These are phyloP conservation scores for Pyrrhoderma lamaoense DNA, from an alignment of 1,284 basidiomycete genomes.

Conservation along the genomic window DNA sequence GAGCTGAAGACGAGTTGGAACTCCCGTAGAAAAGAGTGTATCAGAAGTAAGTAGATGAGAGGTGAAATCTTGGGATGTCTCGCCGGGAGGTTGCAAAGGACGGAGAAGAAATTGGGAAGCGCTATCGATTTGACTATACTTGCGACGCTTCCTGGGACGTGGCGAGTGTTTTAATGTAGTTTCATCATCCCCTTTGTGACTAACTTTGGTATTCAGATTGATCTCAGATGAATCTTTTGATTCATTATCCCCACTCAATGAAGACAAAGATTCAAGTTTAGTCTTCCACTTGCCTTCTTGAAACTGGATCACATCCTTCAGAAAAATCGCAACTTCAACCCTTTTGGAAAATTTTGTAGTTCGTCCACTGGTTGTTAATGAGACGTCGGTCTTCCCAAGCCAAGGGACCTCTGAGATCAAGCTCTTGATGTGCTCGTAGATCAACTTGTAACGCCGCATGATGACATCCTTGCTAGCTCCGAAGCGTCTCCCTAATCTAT, in stretches of 20 bases:
- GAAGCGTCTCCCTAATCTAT: slow-evolving; percentile 44
- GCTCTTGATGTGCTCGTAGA: slow-evolving; percentile 51
- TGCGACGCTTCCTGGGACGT: slow-evolving; percentile 33
- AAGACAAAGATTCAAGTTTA: slow-evolving; percentile 29
- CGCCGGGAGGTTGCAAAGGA: slow-evolving; percentile 34
- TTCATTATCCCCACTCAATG: slow-evolving; percentile 29
- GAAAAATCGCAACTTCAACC: slow-evolving; percentile 49
- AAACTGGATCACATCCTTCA: slow-evolving; percentile 62
- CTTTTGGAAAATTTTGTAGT: slow-evolving; percentile 47
- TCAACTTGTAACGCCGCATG: slow-evolving; percentile 57
- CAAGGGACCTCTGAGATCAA: slow-evolving; percentile 64
- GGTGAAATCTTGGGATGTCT: slow-evolving; percentile 14
- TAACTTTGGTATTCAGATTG: slow-evolving; percentile 13
- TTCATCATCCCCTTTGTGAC: slow-evolving; percentile 13
- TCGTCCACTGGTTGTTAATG: slow-evolving; percentile 34
- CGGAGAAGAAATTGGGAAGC: slow-evolving; percentile 50
- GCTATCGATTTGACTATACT: slow-evolving; percentile 32
- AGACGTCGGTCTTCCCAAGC: slow-evolving; percentile 36
- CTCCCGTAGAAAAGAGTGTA: slow-evolving; percentile 24
- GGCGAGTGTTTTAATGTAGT: slow-evolving; percentile 14
- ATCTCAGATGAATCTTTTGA: slow-evolving; percentile 24
- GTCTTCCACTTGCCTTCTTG: slow-evolving; percentile 51
- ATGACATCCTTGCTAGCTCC: slow-evolving; percentile 46
- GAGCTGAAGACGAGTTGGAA: slow-evolving; percentile 57
- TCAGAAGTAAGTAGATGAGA: slow-evolving; percentile 49